Conservation (phyloP, 768 basidiomycete genomes). For the Rhodosporidiobolus sp. region DNA sequence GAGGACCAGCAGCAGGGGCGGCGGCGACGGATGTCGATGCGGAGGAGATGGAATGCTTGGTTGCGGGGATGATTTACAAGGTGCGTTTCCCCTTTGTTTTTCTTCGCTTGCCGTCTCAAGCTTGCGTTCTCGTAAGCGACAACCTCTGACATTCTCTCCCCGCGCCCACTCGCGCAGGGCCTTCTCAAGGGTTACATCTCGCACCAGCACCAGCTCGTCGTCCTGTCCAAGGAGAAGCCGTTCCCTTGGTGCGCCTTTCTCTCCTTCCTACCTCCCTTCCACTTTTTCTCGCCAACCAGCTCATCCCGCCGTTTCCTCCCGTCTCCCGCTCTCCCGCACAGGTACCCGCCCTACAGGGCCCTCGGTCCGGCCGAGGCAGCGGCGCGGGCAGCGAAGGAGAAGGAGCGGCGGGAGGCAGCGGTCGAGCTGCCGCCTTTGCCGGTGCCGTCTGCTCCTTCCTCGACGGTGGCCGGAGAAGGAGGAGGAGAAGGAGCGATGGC, state of each 20-base stretch:
- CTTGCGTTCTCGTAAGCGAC: background rate
- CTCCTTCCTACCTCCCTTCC: background rate
- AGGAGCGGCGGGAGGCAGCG: background rate
- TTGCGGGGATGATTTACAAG: conserved; percentile 86
- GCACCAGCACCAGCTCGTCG: conserved; percentile 91
- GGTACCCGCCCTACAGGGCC: background rate
- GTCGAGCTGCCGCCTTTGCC: background rate
- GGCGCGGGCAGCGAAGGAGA: conserved; percentile 9
- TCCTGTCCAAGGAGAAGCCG: conserved; percentile 65
- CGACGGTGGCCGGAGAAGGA: too few relatives aligned
- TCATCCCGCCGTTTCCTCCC: background rate
- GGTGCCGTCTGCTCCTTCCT: background rate
- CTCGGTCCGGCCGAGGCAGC: too few relatives aligned
- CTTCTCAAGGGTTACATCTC: conserved; percentile 94
- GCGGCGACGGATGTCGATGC: conserved; percentile 56
- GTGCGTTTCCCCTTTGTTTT: conserved; percentile 46
- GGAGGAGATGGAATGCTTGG: conserved; percentile 69
- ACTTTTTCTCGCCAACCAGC: background rate
- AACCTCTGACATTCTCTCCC: background rate
- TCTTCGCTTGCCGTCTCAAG: background rate
- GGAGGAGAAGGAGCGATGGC: too few relatives aligned
- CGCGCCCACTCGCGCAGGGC: conserved; percentile 50
- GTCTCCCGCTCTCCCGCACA: background rate
- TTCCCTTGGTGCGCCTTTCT: conserved; percentile 44
- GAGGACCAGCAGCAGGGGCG: too few relatives aligned